phyloP scores from a whole-genome alignment of 2,329 filamentous ascomycete genomes.

The Cladophialophora psammophila region DNA sequence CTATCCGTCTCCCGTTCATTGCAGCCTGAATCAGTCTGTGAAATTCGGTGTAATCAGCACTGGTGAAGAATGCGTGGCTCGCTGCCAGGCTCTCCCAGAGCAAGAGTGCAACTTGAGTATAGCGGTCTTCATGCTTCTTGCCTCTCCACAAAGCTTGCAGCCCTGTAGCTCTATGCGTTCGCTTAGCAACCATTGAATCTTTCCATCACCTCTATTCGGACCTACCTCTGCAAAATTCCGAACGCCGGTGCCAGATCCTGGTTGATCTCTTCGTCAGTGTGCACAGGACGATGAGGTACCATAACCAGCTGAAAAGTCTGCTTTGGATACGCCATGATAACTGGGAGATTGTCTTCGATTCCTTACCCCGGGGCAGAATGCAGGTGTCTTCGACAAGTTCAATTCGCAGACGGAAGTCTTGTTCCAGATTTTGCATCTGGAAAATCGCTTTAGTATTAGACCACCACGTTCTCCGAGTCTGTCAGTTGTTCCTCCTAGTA shows the following conservation, averaged over 20 bases:
- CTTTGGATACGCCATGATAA: conserved; percentile 6
- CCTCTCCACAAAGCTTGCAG: conserved; percentile 27
- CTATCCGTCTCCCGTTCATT: conserved; percentile 27
- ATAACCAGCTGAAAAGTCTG: conserved; percentile 26
- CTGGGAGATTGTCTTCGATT: too few relatives aligned
- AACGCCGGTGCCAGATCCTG: conserved; percentile 24
- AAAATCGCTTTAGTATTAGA: too few relatives aligned
- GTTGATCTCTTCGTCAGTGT: conserved; percentile 28
- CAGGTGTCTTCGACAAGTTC: too few relatives aligned
- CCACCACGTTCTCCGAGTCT: too few relatives aligned
- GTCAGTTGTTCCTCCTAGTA: too few relatives aligned
- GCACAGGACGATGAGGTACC: conserved; percentile 29
- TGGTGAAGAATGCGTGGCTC: conserved; percentile 29
- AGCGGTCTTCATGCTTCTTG: conserved; percentile 29
- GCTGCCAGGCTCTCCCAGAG: conserved; percentile 25
- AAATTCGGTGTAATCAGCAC: conserved; percentile 24
- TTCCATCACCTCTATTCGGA: neutral
- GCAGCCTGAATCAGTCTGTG: conserved; percentile 26
- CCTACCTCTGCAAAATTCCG: conserved; percentile 21
- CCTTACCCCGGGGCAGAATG: too few relatives aligned
- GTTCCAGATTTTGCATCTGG: too few relatives aligned
- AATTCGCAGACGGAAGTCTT: too few relatives aligned
- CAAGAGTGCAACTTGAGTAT: conserved; percentile 25
- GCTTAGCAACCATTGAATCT: too few relatives aligned
- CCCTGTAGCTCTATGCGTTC: conserved; percentile 19